Conservation (phyloP, 148 eudicot species). For the Vaccinium darrowii region DNA sequence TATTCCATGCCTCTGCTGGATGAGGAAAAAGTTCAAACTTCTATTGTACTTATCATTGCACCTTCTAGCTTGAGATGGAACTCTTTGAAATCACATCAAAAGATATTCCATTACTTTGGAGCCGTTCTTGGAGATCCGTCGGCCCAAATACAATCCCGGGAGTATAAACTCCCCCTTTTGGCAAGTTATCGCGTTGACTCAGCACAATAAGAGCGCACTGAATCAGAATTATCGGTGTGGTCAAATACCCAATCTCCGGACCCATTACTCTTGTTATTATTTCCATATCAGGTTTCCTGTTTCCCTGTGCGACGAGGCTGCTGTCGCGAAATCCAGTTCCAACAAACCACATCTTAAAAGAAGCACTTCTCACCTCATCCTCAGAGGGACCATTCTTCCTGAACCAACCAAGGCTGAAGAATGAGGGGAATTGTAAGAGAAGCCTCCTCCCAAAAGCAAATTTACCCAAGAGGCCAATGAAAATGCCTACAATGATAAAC, state of each 20-base stretch:
- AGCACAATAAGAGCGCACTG: constrained; percentile 71
- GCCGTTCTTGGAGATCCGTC: constrained; percentile 75
- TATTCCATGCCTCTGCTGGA: constrained; percentile 6
- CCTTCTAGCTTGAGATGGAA: constrained; percentile 32
- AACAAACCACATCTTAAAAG: constrained; percentile 92
- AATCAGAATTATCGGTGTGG: constrained; percentile 68
- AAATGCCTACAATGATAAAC: constrained; percentile 49
- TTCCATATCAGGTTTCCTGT: constrained; percentile 58
- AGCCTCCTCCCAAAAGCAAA: constrained; percentile 67
- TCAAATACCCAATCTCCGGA: constrained; percentile 78
- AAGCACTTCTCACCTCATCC: constrained; percentile 76
- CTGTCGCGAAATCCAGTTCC: constrained; percentile 62
- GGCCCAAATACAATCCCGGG: constrained; percentile 89
- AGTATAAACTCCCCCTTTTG: constrained; percentile 78
- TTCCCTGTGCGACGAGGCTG: constrained; percentile 26
- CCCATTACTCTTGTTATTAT: constrained; percentile 82
- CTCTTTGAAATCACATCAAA: constrained; percentile 72
- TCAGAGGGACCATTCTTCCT: constrained; percentile 77
- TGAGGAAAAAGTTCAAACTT: not conserved
- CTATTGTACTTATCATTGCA: constrained; percentile 1
- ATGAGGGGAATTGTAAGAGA: constrained; percentile 68
- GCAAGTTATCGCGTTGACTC: constrained; percentile 54
- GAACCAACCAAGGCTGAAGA: constrained; percentile 79
- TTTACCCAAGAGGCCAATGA: constrained; percentile 58
- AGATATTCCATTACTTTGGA: constrained; percentile 78